Evolutionary conservation across 805 yeast genomes (phyloP), one percentile per base, ranked within the genome.

Genomic region (Cyberlindnera amylophila): DNA sequence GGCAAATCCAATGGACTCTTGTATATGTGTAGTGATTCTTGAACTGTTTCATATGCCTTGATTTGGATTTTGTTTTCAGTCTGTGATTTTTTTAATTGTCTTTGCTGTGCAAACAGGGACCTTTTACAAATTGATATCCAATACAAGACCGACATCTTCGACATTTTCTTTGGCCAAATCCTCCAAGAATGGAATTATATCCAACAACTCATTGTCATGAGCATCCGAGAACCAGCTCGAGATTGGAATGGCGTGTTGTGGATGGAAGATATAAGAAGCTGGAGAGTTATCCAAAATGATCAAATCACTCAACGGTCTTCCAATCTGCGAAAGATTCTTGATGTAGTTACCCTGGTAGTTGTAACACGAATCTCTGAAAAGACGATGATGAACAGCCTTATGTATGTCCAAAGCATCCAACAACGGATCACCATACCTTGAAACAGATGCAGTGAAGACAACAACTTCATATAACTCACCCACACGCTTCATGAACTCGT

Each of bases 221-320:
- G 93, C 81, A 66, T 93, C 99, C 52, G 96, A 86, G 71, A 93
- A 93, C 99, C 99, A 93, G 62, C 93, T 82, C 52, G 96, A 86
- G 23, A 93, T 86, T 18, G 99, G 99, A 23, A 93, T 84, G 8
- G 98, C 95, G 67, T 93, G 96, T 63, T 88, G 95, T 16, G 99
- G 99, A 61, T 93, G 98, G 72, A 93, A 86, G 43, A 91, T 82
- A 65, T 93, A 93, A n/a, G 96, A 87, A 3, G 98, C 96, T 1
- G 99, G 98, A 3, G 98, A 90, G 65, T 93, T 93, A 69, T 93
- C 99, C 51, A 93, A 80, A 52, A 93, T 93, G 44, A 93, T 89
- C 34, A 85, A 70, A 52, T 89, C 95, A 43, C 75, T 67, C 48
- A 93, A 69, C 3, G 96, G 96, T 56, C 99, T 74, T 11, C 99